These are phyloP conservation scores for Phytophthora pisi DNA, from an alignment of 352 stramenopile species.

Conservation along the genomic window DNA sequence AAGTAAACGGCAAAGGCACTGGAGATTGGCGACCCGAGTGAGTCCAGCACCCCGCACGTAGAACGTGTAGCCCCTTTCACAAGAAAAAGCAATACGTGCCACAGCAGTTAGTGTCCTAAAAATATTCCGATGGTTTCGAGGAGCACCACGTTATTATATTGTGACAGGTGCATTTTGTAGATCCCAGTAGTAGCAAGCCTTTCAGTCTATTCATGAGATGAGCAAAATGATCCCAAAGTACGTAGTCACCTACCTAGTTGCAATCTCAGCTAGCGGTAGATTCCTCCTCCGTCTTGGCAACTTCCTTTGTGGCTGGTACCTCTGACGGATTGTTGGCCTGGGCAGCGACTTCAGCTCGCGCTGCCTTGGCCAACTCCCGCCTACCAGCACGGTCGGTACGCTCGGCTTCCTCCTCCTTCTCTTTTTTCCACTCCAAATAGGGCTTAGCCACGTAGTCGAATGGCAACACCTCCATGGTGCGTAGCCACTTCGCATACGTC, in stretches of 20 bases:
- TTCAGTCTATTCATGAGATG: conserved; percentile 7
- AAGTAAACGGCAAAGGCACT: not conserved
- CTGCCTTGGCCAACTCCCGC: conserved; percentile 45
- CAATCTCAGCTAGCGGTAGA: conserved; percentile 11
- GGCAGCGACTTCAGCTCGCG: conserved; percentile 21
- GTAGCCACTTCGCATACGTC: conserved; percentile 85
- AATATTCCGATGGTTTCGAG: conserved; percentile 31
- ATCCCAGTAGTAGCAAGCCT: not conserved
- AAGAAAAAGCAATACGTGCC: conserved; percentile 19
- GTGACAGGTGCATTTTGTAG: not conserved
- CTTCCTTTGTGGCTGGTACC: not conserved
- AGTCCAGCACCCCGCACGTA: conserved; percentile 2
- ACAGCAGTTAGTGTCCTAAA: conserved; percentile 32
- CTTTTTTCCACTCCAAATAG: conserved; percentile 72
- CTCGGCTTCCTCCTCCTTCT: conserved; percentile 68
- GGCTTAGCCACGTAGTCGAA: conserved; percentile 72
- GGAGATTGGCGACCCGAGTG: not conserved
- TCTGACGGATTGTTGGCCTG: conserved; percentile 3
- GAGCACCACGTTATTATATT: conserved; percentile 8
- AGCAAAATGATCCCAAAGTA: not conserved
- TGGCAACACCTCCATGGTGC: conserved; percentile 67
- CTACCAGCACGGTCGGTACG: conserved; percentile 47
- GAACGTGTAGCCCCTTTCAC: conserved; percentile 3
- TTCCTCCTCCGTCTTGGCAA: not conserved
- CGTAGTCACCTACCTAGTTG: not conserved